phyloP scores from a whole-genome alignment of 2,329 filamentous ascomycete species.

The Graphiopsis chlorocephala region DNA sequence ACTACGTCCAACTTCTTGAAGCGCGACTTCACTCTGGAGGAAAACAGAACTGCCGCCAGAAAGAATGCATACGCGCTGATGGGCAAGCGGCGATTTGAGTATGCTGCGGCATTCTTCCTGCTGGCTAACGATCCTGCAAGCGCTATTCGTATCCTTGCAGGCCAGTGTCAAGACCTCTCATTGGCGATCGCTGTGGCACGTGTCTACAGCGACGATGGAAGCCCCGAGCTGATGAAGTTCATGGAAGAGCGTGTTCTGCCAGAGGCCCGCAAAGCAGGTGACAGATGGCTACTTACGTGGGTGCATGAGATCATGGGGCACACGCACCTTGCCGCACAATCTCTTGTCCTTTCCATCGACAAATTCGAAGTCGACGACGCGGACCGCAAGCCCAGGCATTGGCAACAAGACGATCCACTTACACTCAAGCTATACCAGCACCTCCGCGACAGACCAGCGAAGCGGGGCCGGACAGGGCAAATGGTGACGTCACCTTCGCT shows the following conservation, averaged over 20 bases:
- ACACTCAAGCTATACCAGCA: constrained; percentile 84
- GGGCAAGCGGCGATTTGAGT: constrained; percentile 87
- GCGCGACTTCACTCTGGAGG: constrained; percentile 85
- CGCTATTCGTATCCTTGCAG: constrained; percentile 80
- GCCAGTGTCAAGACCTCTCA: constrained; percentile 83
- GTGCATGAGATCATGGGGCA: constrained; percentile 87
- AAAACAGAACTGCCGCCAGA: constrained; percentile 83
- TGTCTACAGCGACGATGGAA: constrained; percentile 82
- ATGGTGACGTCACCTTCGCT: constrained; percentile 43
- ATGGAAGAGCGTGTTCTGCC: constrained; percentile 77
- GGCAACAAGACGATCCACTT: constrained; percentile 82
- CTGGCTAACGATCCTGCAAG: constrained; percentile 81
- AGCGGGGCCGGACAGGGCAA: constrained; percentile 54
- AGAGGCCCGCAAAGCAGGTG: constrained; percentile 74
- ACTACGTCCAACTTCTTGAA: constrained; percentile 75
- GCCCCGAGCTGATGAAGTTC: constrained; percentile 68
- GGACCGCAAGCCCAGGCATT: constrained; percentile 30
- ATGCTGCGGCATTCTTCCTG: constrained; percentile 93
- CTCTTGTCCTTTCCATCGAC: constrained; percentile 68
- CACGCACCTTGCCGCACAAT: constrained; percentile 78
- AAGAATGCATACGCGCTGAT: constrained; percentile 97
- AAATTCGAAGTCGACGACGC: constrained; percentile 53
- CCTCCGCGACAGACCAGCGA: constrained; percentile 69
- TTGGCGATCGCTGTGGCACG: constrained; percentile 84
- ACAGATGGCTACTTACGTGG: constrained; percentile 94